Percentiles rank a stretch among this genome's conserved stretches.
Conservation (phyloP, 177 flowering plant genomes). For the Vitis hybrid region DNA sequence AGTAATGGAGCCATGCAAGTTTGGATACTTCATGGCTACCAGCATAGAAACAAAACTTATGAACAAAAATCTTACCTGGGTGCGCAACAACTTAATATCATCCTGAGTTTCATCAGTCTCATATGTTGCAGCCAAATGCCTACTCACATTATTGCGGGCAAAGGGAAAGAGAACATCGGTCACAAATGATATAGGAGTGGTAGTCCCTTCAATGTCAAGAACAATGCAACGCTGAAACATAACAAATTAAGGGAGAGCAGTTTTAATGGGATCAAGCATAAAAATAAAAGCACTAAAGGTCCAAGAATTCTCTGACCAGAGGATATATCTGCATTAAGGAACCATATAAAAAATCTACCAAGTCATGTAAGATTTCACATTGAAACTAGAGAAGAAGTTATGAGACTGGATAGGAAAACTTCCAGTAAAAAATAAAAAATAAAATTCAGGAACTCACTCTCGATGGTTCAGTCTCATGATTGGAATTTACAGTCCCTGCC, state of each 20-base stretch:
- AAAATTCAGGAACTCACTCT: conserved; percentile 34
- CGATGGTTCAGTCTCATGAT: conserved; percentile 21
- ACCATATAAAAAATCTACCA: neutral
- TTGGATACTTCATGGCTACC: neutral
- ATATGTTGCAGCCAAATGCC: conserved; percentile 72
- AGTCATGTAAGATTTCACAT: neutral
- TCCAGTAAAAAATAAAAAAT: neutral
- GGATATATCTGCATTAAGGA: neutral
- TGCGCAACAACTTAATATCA: conserved; percentile 71
- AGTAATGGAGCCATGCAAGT: neutral
- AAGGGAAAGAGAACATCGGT: conserved; percentile 94
- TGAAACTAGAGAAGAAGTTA: neutral
- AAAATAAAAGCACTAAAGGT: neutral
- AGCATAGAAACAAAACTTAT: neutral
- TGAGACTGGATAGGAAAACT: neutral
- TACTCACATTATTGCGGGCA: conserved; percentile 85
- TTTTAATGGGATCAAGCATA: neutral
- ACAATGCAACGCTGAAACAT: conserved; percentile 81
- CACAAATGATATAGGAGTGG: conserved; percentile 94
- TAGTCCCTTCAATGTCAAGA: conserved; percentile 98
- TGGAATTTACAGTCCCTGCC: conserved; percentile 28
- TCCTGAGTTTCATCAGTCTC: conserved; percentile 80
- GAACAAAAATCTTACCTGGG: conserved; percentile 61
- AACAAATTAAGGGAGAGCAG: conserved; percentile 2
- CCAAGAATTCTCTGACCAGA: no score